Conservation (phyloP, 2,329 filamentous ascomycete genomes). For the Aspergillus amoenus region DNA sequence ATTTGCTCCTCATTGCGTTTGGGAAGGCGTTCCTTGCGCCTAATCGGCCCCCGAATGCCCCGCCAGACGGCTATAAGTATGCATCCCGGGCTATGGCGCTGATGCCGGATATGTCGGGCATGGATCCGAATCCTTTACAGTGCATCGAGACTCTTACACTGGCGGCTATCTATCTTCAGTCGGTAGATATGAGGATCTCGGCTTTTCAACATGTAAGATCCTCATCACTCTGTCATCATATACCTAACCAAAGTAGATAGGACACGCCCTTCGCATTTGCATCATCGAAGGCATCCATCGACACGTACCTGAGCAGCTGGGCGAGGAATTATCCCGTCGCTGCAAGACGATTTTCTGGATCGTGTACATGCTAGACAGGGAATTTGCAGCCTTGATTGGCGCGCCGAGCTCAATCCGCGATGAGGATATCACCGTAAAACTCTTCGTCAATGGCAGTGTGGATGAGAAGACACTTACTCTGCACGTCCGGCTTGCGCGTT, state of each 20-base stretch:
- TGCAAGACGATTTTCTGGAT: conserved; percentile 30
- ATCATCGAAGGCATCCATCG: conserved; percentile 30
- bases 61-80: conserved; percentile 39
- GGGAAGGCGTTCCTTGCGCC: conserved; percentile 54
- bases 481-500: conserved; percentile 25
- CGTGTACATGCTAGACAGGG: conserved; percentile 29
- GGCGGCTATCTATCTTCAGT: conserved; percentile 42
- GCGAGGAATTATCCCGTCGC: conserved; percentile 18
- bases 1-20: conserved; percentile 55
- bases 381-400: conserved; percentile 28
- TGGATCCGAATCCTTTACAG: conserved; percentile 28
- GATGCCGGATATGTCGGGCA: conserved; percentile 37
- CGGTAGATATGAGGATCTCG: conserved; percentile 41
- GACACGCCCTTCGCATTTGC: conserved; percentile 26
- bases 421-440: conserved; percentile 27
- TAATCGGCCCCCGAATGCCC: conserved; percentile 24
- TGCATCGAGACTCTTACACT: conserved; percentile 36
- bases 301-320: conserved; percentile 25
- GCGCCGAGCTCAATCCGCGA: conserved; percentile 29
- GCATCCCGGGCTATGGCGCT: conserved; percentile 41
- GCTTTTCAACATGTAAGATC: conserved; percentile 41
- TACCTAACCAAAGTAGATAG: conserved; percentile 18
- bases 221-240: background rate
- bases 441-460: conserved; percentile 2
- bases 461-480: conserved; percentile 18